Conservation (phyloP, 805 yeast species). For the Saccharomycopsis guyanensis region DNA sequence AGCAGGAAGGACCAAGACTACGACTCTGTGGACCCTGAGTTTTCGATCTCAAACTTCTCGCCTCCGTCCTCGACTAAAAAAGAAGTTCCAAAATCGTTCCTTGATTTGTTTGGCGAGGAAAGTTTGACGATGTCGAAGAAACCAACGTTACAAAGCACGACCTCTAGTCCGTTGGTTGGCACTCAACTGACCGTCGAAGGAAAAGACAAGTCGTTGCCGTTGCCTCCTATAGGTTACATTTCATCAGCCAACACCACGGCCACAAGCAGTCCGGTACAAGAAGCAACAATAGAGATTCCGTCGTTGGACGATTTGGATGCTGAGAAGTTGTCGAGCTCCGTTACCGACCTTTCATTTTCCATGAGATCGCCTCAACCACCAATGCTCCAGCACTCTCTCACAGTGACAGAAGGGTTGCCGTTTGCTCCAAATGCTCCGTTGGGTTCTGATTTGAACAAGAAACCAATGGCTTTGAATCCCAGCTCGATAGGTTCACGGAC, state of each 20-base stretch:
- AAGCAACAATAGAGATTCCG: conserved; percentile 52
- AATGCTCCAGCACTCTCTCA: conserved; percentile 8
- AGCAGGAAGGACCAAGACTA: neutral
- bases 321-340: conserved; percentile 7
- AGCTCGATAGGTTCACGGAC: conserved; percentile 1
- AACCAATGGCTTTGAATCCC: neutral
- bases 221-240: conserved; percentile 22
- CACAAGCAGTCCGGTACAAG: conserved; percentile 22
- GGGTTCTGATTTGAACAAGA: neutral
- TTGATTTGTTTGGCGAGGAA: conserved; percentile 58
- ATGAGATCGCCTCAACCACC: conserved; percentile 7
- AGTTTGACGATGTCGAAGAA: conserved; percentile 22
- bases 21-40: neutral
- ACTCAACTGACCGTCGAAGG: conserved; percentile 11
- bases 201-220: conserved; percentile 18
- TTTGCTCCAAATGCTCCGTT: neutral
- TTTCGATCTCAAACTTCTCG: neutral
- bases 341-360: neutral
- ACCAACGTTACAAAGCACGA: conserved; percentile 18
- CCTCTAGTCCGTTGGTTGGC: conserved; percentile 21
- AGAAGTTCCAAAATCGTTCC: conserved; percentile 66
- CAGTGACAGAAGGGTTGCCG: neutral
- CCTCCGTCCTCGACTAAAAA: conserved; percentile 24
- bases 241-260: conserved; percentile 16
- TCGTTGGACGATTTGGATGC: conserved; percentile 41